phyloP scores from a whole-genome alignment of 805 yeast species.

The Wickerhamiella parazyma region DNA sequence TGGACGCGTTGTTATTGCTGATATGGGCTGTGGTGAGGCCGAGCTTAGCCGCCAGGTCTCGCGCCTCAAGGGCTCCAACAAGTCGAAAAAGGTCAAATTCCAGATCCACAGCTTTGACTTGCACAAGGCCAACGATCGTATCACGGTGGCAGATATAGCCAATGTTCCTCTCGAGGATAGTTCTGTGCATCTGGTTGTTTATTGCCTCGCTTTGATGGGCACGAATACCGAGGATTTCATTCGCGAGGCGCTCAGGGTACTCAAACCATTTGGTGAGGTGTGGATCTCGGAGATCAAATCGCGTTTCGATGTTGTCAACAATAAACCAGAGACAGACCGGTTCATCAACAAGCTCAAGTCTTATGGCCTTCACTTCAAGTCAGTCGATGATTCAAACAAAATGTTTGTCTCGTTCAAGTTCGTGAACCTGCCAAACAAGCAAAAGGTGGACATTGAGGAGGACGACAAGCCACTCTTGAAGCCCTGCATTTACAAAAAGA shows the following conservation, averaged over 20 bases:
- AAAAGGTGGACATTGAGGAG: conserved; percentile 33
- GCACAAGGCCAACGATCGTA: conserved; percentile 72
- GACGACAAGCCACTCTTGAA: conserved; percentile 58
- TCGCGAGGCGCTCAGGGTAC: conserved; percentile 72
- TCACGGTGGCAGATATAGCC: conserved; percentile 93
- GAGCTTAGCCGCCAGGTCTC: conserved; percentile 58
- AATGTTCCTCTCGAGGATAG: conserved; percentile 72
- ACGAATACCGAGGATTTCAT: conserved; percentile 89
- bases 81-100: conserved; percentile 29
- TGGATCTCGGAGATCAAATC: conserved; percentile 98
- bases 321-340: conserved; percentile 29
- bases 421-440: conserved; percentile 43
- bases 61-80: conserved; percentile 25
- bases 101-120: conserved; percentile 83
- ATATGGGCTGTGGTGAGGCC: conserved; percentile 99
- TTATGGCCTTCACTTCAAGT: conserved; percentile 71
- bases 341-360: conserved; percentile 67
- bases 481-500: conserved; percentile 90
- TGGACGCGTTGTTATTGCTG: conserved; percentile 70
- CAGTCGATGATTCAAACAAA: conserved; percentile 73
- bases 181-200: conserved; percentile 77
- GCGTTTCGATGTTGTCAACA: conserved; percentile 51
- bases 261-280: conserved; percentile 82
- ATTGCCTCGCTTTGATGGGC: conserved; percentile 94
- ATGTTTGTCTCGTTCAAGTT: conserved; percentile 95